Conservation (phyloP, 176 grass and related monocot species). For the Ensete ventricosum region DNA sequence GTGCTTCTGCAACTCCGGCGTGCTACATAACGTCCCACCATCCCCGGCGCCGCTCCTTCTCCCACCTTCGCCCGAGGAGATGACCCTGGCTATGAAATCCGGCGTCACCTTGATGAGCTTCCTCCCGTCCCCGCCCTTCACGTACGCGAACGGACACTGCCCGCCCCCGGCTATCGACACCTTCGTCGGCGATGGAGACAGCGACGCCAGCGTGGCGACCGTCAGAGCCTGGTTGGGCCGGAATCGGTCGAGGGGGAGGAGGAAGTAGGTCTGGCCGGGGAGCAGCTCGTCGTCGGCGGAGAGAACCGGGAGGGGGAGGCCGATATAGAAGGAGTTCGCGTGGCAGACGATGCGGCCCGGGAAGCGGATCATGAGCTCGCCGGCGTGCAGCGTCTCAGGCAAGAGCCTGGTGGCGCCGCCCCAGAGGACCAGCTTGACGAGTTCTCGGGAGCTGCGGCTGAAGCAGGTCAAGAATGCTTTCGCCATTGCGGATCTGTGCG, state of each 20-base stretch:
- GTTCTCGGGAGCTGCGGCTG: background rate
- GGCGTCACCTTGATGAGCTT: conserved; percentile 48
- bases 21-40: conserved; percentile 44
- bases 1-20: conserved; percentile 82
- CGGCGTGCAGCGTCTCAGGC: conserved; percentile 11
- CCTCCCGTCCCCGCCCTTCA: conserved; percentile 33
- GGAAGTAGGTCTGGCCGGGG: conserved; percentile 45
- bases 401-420: conserved; percentile 15
- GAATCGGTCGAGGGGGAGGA: conserved; percentile 52
- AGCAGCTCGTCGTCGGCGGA: conserved; percentile 40
- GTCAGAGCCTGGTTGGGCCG: conserved; percentile 30
- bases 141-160: conserved; percentile 49
- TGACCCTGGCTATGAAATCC: conserved; percentile 45
- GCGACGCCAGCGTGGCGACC: conserved; percentile 30
- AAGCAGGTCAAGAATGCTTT: background rate
- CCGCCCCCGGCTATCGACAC: conserved; percentile 1
- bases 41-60: background rate
- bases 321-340: conserved; percentile 55
- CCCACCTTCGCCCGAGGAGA: background rate
- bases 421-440: conserved; percentile 49
- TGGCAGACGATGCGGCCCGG: conserved; percentile 39
- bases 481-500: background rate
- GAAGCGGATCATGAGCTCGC: conserved; percentile 52
- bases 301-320: conserved; percentile 37
- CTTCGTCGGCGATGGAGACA: conserved; percentile 17